These are phyloP conservation scores for Rhizodiscina lignyota DNA, from an alignment of 495 filamentous ascomycete species.

Conservation along the genomic window DNA sequence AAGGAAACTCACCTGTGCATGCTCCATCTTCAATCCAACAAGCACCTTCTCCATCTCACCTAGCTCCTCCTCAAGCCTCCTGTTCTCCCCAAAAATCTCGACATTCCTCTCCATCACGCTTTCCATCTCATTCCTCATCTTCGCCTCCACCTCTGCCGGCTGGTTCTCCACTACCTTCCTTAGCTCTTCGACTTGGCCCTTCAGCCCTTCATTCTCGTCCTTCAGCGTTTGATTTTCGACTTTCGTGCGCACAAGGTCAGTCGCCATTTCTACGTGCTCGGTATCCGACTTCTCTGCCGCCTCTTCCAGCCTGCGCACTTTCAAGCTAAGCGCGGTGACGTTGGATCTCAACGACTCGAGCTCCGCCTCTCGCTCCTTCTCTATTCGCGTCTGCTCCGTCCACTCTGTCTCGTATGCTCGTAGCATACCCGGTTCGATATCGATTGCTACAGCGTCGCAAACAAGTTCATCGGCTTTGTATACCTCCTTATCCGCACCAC, in stretches of 20 bases:
- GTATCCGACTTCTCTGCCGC: slow-evolving; percentile 75
- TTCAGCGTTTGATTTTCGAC: slow-evolving; percentile 81
- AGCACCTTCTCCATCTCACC: slow-evolving; percentile 87
- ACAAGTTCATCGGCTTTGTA: slow-evolving; percentile 90
- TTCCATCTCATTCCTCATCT: slow-evolving; percentile 74
- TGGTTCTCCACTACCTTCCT: slow-evolving; percentile 75
- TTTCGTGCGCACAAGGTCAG: slow-evolving; percentile 76
- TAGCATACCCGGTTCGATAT: slow-evolving; percentile 65
- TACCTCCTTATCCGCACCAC: slow-evolving; percentile 79
- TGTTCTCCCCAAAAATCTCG: slow-evolving; percentile 90
- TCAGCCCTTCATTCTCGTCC: slow-evolving; percentile 76
- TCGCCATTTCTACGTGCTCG: slow-evolving; percentile 85
- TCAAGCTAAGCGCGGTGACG: slow-evolving; percentile 43
- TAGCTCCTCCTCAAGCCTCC: slow-evolving; percentile 73
- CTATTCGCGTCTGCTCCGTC: slow-evolving; percentile 67
- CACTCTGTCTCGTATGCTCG: slow-evolving; percentile 71
- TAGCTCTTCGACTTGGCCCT: slow-evolving; percentile 66
- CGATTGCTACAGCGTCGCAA: slow-evolving; percentile 81
- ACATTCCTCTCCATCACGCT: slow-evolving; percentile 81
- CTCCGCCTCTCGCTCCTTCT: slow-evolving; percentile 70
- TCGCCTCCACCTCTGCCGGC: slow-evolving; percentile 70
- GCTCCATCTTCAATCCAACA: slow-evolving; percentile 86
- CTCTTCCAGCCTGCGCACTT: slow-evolving; percentile 72
- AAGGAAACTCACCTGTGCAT: slow-evolving; percentile 61
- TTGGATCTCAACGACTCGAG: slow-evolving; percentile 55